Base-by-base conservation (phyloP, 2,329 filamentous ascomycete species). In the Monosporascus ibericus region DNA sequence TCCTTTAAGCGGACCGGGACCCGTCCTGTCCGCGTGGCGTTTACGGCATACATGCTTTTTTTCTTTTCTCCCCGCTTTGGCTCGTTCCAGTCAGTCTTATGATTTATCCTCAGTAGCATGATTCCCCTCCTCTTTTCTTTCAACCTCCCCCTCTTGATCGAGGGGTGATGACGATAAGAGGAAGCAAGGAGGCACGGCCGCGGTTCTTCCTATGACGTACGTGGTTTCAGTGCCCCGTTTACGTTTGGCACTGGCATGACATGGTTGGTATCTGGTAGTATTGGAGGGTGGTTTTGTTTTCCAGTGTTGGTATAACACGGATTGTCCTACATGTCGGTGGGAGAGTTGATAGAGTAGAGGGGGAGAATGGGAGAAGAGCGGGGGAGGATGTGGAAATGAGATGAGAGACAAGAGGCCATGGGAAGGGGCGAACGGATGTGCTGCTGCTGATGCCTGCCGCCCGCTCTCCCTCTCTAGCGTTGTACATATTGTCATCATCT, bases 21-120 rank as follows among this genome's bases (percentile, higher is more conserved):
- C 30, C 30, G 30, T 37, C 39, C 46, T 50, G 54, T 57, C 57
- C 53, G 53, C 56, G 54, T 38, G 59, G 59, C 59, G 58, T 61
- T 61, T 30, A 52, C 51, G 59, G 59, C 58, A 56, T 61, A 49
- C 40, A 25, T 56, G 36, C 48, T 44, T 47, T 54, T 54, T 57
- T 54, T 18, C 22, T 22, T 39, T 39, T 17, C n/a, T 15, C n/a
- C 37, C 37, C 22, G 46, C 47, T 38, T 54, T 50, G 18, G 36
- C 48, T 44, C 44, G 14, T 54, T 53, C 52, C 53, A 37, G 14
- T 34, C 37, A 22, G 27, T 42, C 14, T 20, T 48, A 34, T 2
- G 30, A 20, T 9, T 42, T 20, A 20, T 42, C 20, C 22, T 24
- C 39, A 20, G 6, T 42, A 11, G 20, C 39, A 34, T 14, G 30